Percentiles rank a stretch among this genome's conserved stretches.
Conservation (phyloP, 2,329 filamentous ascomycete genomes). For the Cryphonectria parasitica region DNA sequence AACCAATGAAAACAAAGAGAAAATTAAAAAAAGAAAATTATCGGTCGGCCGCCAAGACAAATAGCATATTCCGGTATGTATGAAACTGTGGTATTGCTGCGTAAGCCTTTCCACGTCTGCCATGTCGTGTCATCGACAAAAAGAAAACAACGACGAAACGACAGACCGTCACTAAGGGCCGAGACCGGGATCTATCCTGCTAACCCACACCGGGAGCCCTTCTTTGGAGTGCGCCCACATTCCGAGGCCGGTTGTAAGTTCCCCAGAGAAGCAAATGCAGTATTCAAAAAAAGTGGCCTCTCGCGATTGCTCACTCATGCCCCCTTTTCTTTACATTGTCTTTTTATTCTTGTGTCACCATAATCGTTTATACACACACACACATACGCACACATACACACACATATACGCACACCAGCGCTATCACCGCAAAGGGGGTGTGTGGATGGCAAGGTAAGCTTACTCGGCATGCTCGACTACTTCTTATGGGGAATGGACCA, state of each 20-base stretch:
- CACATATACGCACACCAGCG: not conserved
- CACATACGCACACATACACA: no score
- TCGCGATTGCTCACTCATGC: not conserved
- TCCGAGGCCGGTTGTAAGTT: not conserved
- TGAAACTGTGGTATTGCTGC: not conserved
- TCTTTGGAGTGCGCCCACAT: not conserved
- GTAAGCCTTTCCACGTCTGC: not conserved
- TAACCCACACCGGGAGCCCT: no score
- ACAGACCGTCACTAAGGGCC: no score
- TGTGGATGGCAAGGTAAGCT: conserved; percentile 3
- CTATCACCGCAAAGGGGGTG: not conserved
- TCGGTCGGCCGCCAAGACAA: not conserved
- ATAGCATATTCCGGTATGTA: not conserved
- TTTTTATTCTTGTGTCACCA: not conserved
- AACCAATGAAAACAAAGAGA: not conserved
- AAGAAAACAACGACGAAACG: no score
- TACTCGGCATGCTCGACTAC: not conserved
- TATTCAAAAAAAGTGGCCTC: not conserved
- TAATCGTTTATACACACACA: not conserved
- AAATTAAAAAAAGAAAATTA: not conserved
- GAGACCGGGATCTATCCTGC: no score
- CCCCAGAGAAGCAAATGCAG: not conserved
- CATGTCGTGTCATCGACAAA: no score
- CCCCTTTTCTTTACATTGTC: not conserved
- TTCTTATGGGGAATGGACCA: not conserved